Evolutionary conservation across 2,329 filamentous ascomycete genomes (phyloP).

Genomic region (Mollisia scopiformis): DNA sequence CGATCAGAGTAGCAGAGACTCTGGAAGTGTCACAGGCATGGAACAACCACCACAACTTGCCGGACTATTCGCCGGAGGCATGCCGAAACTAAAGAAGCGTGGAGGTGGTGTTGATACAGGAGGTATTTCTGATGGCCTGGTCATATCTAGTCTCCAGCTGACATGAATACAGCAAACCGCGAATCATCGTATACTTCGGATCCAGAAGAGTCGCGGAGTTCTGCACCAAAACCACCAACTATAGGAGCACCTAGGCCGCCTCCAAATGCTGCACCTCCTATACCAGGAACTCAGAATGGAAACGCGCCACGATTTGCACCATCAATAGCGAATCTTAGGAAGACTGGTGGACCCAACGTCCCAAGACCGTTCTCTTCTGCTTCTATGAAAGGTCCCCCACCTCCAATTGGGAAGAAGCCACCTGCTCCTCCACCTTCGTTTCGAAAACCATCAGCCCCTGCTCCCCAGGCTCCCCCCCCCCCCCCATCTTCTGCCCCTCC

Average conservation of each 20-base stretch:
- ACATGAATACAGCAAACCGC: slow-evolving; percentile 54
- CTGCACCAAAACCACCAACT: slow-evolving; percentile 59
- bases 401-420: slow-evolving; percentile 77
- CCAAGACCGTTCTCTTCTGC: slow-evolving; percentile 63
- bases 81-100: slow-evolving; percentile 90
- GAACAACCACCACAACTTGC: slow-evolving; percentile 78
- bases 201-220: slow-evolving; percentile 67
- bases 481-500: slow-evolving; percentile 40
- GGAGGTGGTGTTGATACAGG: slow-evolving; percentile 81
- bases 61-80: slow-evolving; percentile 89
- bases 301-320: slow-evolving; percentile 54
- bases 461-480: slow-evolving; percentile 35
- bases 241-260: slow-evolving; percentile 59
- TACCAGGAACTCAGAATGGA: slow-evolving; percentile 50
- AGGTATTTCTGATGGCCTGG: slow-evolving; percentile 42
- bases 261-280: slow-evolving; percentile 59
- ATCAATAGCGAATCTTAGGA: slow-evolving; percentile 63
- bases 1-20: slow-evolving; percentile 61
- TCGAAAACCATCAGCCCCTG: slow-evolving; percentile 55
- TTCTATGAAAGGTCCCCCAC: slow-evolving; percentile 72
- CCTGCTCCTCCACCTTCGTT: slow-evolving; percentile 59
- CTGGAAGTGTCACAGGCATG: slow-evolving; percentile 43
- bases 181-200: slow-evolving; percentile 81
- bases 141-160: slow-evolving; percentile 16
- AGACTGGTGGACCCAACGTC: slow-evolving; percentile 51